Evolutionary conservation across 129 eudicot species (phyloP).

Genomic region (Artemisia argyi): DNA sequence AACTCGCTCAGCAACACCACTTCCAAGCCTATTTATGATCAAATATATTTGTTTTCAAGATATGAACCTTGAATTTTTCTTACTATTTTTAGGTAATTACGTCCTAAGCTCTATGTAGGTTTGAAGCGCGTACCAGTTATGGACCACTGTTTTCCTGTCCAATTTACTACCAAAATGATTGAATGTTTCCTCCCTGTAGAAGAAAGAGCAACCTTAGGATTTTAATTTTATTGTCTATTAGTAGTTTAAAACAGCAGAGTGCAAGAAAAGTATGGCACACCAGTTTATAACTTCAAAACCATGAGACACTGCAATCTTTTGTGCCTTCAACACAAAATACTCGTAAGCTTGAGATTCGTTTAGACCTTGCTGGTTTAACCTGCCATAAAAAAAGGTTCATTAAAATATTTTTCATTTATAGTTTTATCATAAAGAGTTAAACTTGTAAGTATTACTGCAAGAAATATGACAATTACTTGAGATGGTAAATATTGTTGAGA

Average conservation of each 20-base stretch:
- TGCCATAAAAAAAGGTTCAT: slow-evolving; percentile 31
- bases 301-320: slow-evolving; percentile 83
- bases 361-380: slow-evolving; percentile 51
- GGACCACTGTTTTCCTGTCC: slow-evolving; percentile 76
- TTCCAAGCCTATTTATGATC: slow-evolving; percentile 64
- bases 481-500: slow-evolving; percentile 2
- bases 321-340: slow-evolving; percentile 85
- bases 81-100: neutral
- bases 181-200: slow-evolving; percentile 92
- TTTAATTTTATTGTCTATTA: neutral
- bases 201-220: slow-evolving; percentile 9
- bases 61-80: neutral
- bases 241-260: neutral
- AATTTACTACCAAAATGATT: slow-evolving; percentile 78
- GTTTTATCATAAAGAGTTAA: neutral
- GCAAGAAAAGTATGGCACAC: slow-evolving; percentile 31
- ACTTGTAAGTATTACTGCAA: neutral
- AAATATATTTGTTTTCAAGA: neutral
- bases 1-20: slow-evolving; percentile 78
- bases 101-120: neutral
- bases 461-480: neutral
- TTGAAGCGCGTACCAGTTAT: slow-evolving; percentile 63
- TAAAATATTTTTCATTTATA: slow-evolving; percentile 2
- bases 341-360: slow-evolving; percentile 66
- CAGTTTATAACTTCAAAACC: slow-evolving; percentile 95